Base-by-base conservation (phyloP, 73 alveolate species). In the Strombidium stylifer region DNA sequence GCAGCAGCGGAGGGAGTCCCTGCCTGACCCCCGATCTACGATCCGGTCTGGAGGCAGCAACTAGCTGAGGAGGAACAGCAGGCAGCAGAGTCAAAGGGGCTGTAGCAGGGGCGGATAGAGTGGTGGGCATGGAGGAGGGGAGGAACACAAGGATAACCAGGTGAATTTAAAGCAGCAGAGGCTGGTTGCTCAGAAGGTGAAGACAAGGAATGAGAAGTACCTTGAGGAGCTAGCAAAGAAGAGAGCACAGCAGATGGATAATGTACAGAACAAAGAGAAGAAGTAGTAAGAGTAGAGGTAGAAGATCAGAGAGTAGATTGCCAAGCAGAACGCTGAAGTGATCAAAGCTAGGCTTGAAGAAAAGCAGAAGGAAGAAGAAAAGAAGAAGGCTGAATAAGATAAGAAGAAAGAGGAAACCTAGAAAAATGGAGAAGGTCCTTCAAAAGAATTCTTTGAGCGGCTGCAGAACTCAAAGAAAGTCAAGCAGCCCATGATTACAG, bases 381-480 rank as follows among this genome's bases (percentile, higher is more conserved):
- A 69, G 81, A 68, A 69, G 77, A 80, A 54, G 53, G 66, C 20
- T 69, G 69, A 80, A 67, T 45, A 50, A 66, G 75, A 80, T 51
- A 46, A 75, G 30, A 51, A 56, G 79, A 65, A 78, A 66, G 65
- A 10, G 72, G 52, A 78, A 56, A 67, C 40, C 85, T 68, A 60
- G 80, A 69, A 69, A 64, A 57, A 54, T 47, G 51, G 36, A 12
- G 75, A 60, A 26, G 75, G 75, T 5, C 78, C 80, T 27, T 42
- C 69, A 49, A 66, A 51, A 39, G 62, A 59, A 8, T 70, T 68
- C 56, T 20, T 82, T 20, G 67, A 55, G 34, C 60, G 84, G 49
- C 42, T 69, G 19, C 58, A 47, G 41, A 62, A 78, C 31, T 59
- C 35, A 12, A 50, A 59, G 10, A 76, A 70, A 46, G 41, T 40